phyloP scores from a whole-genome alignment of 2,329 filamentous ascomycete species.

The Arthrinium phaeospermum region DNA sequence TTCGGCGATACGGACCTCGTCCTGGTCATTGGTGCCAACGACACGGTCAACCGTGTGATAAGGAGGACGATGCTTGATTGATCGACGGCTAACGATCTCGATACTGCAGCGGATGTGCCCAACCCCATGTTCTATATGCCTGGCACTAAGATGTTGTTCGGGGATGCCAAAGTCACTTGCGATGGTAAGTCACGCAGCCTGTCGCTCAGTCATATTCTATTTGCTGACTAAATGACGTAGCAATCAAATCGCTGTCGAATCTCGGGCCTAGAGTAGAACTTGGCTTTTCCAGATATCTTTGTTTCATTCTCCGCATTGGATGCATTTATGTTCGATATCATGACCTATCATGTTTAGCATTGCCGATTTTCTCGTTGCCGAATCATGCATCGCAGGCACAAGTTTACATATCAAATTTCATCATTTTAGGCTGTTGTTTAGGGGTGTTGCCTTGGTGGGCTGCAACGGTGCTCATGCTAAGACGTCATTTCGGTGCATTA shows the following conservation, averaged over 20 bases:
- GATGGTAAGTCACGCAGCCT: constrained; percentile 63
- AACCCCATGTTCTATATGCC: constrained; percentile 96
- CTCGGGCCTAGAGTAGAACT: constrained; percentile 34
- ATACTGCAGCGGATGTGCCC: constrained; percentile 73
- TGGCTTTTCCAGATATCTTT: not conserved
- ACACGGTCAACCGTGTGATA: constrained; percentile 72
- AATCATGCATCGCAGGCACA: not conserved
- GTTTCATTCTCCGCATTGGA: not conserved
- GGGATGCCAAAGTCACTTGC: constrained; percentile 83
- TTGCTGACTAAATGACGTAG: constrained; percentile 32
- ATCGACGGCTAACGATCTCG: not conserved
- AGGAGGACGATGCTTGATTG: not conserved
- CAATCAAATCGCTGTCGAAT: constrained; percentile 48
- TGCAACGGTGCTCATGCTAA: not conserved
- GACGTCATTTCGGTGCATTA: constrained; percentile 9
- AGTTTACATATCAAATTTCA: not conserved
- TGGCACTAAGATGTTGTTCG: constrained; percentile 89
- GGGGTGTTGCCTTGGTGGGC: not conserved
- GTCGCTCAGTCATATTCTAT: not conserved
- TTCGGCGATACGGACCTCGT: constrained; percentile 86
- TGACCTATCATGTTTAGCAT: not conserved
- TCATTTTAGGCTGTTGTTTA: not conserved
- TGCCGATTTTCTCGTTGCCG: not conserved
- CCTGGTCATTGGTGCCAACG: constrained; percentile 89
- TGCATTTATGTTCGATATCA: not conserved